phyloP scores from a whole-genome alignment of 805 yeast species.

The Lachancea lanzarotensis region DNA sequence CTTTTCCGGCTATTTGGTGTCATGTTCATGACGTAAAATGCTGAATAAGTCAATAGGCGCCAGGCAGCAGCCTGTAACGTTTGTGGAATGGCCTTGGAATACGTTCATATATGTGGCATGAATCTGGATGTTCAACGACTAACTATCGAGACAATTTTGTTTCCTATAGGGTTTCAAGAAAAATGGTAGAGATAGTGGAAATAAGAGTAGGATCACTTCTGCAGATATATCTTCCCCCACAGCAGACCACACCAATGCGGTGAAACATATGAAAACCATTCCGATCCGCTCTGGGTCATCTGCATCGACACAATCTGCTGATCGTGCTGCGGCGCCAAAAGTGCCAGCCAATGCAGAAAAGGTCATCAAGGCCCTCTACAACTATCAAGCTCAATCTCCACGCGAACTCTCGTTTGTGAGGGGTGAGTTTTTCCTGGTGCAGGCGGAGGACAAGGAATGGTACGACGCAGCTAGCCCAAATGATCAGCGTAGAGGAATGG shows the following conservation, averaged over 20 bases:
- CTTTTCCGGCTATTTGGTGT: too few species aligned
- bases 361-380: constrained; percentile 75
- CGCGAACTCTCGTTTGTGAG: constrained; percentile 71
- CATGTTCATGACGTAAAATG: too few species aligned
- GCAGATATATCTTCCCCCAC: constrained; percentile 34
- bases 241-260: constrained; percentile 15
- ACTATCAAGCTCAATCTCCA: constrained; percentile 70
- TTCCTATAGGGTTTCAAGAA: constrained; percentile 24
- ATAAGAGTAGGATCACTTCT: constrained; percentile 29
- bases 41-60: too few species aligned
- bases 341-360: constrained; percentile 48
- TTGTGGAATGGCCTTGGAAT: too few species aligned
- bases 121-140: not conserved
- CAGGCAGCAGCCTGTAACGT: too few species aligned
- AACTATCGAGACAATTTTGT: not conserved
- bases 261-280: constrained; percentile 23
- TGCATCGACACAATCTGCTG: constrained; percentile 12
- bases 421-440: constrained; percentile 88
- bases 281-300: constrained; percentile 21
- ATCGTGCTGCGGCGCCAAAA: constrained; percentile 11
- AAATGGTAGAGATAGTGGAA: constrained; percentile 23
- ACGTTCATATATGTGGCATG: too few species aligned
- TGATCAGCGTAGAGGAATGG: constrained; percentile 71
- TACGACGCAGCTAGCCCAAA: constrained; percentile 86
- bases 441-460: constrained; percentile 63